phyloP scores from a whole-genome alignment of 2,329 filamentous ascomycete genomes.

The Botryotinia convoluta region DNA sequence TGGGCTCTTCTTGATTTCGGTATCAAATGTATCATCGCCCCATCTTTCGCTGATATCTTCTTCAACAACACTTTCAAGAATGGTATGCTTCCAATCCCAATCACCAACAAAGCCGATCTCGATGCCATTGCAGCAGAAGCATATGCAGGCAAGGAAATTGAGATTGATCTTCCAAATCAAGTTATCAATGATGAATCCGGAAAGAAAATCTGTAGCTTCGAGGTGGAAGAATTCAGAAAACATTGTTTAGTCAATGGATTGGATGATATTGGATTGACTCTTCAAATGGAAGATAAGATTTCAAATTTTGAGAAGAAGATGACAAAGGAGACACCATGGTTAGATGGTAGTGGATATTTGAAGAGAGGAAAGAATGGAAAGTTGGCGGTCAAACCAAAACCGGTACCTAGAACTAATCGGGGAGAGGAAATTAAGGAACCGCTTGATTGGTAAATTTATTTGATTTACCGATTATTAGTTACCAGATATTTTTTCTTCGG shows the following conservation, averaged over 20 bases:
- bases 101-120: constrained; percentile 45
- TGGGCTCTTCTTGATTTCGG: constrained; percentile 97
- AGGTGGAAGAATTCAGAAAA: constrained; percentile 89
- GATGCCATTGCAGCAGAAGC: constrained; percentile 52
- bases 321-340: constrained; percentile 66
- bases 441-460: constrained; percentile 67
- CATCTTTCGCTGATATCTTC: constrained; percentile 92
- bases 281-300: constrained; percentile 88
- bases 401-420: constrained; percentile 80
- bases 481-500: background rate
- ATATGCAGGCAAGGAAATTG: constrained; percentile 74
- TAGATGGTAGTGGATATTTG: constrained; percentile 82
- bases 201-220: constrained; percentile 71
- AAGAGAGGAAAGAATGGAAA: constrained; percentile 54
- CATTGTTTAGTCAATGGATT: constrained; percentile 90
- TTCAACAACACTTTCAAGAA: constrained; percentile 99
- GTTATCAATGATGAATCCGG: constrained; percentile 73
- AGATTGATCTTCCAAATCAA: constrained; percentile 84
- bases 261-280: constrained; percentile 90
- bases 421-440: constrained; percentile 81
- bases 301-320: constrained; percentile 66
- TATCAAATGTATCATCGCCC: constrained; percentile 89
- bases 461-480: background rate
- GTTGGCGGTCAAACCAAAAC: constrained; percentile 55
- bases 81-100: constrained; percentile 87